Base-by-base conservation (phyloP, 2,329 filamentous ascomycete genomes). In the Pseudopyricularia cyperi region DNA sequence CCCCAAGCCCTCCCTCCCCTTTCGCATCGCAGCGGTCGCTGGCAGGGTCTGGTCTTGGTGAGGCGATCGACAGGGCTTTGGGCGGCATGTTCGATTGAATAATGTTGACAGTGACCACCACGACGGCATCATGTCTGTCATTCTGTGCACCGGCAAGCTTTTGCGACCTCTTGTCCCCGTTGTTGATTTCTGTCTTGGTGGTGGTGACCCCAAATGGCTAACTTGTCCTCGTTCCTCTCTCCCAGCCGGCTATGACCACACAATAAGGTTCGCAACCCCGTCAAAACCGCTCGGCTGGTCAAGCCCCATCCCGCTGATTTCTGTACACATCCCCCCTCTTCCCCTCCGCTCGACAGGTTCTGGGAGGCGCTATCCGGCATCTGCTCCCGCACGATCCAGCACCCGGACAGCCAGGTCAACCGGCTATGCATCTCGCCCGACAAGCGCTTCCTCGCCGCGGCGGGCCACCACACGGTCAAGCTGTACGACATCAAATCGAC, bases 281-380 rank as follows among this genome's bases (percentile, higher is more conserved):
- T 48, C 48, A n/a, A 35, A 12, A n/a, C 14, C 48, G 11, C 19
- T 37, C 9, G 6, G 6, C 14, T 39, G 47, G n/a, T 5, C 2
- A 15, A 4, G 15, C 9, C 48, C 12, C 47, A 26, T n/a, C 7
- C 48, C n/a, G 32, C 33, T 28, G 48, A 24, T 26, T 24, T 3
- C 19, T 11, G n/a, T 48, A n/a, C n/a, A n/a, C n/a, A n/a, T n/a
- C n/a, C 28, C 26, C 17, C 22, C 17, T 30, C 24, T 24, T 15
- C 34, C 26, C 51, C 22, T 28, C 8, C 37, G 30, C 4, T 5
- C 39, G 14, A 14, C 64, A 94, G 89, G 57, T 98, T 98, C 73
- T 98, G 93, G 93, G 93, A 98, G 70, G 93, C 93, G 1, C 79
- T 98, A 52, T 96, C 90, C 11, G 93, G 93, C 52, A 97, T 98